These are phyloP conservation scores for Sphagnum tenellum DNA, from an alignment of 225 moss, liverwort and hornwort species.

Conservation along the genomic window DNA sequence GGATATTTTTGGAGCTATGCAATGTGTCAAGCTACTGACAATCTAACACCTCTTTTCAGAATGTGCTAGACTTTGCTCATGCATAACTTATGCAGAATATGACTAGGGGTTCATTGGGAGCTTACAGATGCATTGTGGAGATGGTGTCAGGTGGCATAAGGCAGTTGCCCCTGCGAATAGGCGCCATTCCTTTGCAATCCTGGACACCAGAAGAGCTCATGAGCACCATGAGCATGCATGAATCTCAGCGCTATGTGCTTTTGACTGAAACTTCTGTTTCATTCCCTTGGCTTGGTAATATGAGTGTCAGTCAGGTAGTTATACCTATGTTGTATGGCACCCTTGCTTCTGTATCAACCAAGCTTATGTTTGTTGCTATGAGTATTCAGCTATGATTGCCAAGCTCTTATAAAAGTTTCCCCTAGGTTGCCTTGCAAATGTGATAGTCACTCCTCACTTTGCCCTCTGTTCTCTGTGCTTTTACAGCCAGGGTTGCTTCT, in stretches of 20 bases:
- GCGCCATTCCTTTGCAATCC: constrained; percentile 24
- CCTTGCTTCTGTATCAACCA: too few species aligned
- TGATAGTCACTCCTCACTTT: background rate
- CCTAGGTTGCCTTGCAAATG: too few species aligned
- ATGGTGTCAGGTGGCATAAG: constrained; percentile 30
- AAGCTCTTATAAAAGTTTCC: too few species aligned
- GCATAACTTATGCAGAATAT: background rate
- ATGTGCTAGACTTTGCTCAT: background rate
- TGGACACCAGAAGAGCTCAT: constrained; percentile 27
- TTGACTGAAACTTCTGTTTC: constrained; percentile 26
- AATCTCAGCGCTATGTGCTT: constrained; percentile 31
- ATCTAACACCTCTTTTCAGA: background rate
- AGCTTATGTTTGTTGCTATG: too few species aligned
- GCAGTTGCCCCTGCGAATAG: constrained; percentile 29
- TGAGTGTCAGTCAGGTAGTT: constrained; percentile 24
- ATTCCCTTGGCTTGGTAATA: constrained; percentile 19
- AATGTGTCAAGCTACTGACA: too few species aligned
- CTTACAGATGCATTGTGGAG: constrained; percentile 14
- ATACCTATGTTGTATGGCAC: too few species aligned
- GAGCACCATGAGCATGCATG: constrained; percentile 21
- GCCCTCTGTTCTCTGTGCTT: constrained; percentile 2
- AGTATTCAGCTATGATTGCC: too few species aligned
- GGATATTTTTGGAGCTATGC: too few species aligned
- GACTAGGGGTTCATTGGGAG: constrained; percentile 5
- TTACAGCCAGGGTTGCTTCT: constrained; percentile 58